Base-by-base conservation (phyloP, 257 asterid species). In the Solanum arcanum region DNA sequence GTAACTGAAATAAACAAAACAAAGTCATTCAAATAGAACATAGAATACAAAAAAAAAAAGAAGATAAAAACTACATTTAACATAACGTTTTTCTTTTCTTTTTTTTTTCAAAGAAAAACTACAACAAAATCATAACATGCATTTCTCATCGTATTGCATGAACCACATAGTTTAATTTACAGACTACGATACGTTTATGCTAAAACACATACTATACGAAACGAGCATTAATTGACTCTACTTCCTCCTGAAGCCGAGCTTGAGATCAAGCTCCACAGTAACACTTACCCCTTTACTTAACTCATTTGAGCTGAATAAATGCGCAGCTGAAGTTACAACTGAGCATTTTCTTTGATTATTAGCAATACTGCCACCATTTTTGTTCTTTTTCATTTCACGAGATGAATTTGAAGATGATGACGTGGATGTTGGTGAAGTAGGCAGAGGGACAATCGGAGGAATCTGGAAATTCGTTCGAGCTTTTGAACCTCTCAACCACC, bases 401-500 rank as follows among this genome's bases (percentile, higher is more conserved):
- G 29, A 78, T 18, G 88, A 84, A 4, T 91, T 80, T 25, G 94
- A 88, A 4, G 75, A 18, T 1, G 90, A 87, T 8, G 89, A 85
- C 11, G 92, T 12, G 8, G 80, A 23, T 0, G 91, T 83, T 12
- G 86, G 83, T 14, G 88, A 62, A 3, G 91, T 7, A 0, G 92
- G 91, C 78, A 84, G 37, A 10, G 97, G 98, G 3, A 93, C 14
- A 4, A 94, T 89, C 0, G 96, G 81, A 13, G 97, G 89, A 3
- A 94, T 90, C 47, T 94, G 90, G 64, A 95, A 95, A 68, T 95
- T 95, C 9, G 98, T 94, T 83, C 94, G 88, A 1, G 98, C 98
- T 60, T 94, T 94, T 1, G 98, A 90, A 1, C 98, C 98, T 41
- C 96, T 86, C 49, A 95, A 86, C 92, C 94, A 80, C 91, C 98